Base-by-base conservation (phyloP, 1,139 yeast genomes). In the Magnusiomyces paraingens region DNA sequence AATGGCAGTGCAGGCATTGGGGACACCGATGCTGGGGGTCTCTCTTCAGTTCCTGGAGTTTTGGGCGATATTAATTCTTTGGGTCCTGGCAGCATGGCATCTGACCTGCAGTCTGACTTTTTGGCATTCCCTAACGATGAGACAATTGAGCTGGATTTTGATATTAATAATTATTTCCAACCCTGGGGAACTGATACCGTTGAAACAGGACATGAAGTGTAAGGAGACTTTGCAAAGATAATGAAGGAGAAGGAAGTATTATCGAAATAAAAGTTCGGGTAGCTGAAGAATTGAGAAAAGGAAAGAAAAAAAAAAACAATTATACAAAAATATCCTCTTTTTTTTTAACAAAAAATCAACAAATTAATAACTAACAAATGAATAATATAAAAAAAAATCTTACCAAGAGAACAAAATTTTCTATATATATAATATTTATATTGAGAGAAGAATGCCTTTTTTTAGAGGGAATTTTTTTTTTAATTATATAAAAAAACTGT, bases 131-230 rank as follows among this genome's bases (percentile, higher is more conserved):
- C n/a, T 8, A 39, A 38, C 10, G 22, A 20, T 39, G 50, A 20
- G 5, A 38, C 29, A 14, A 20, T 41, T 22, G 50, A 47, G 6
- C 6, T 47, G 8, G 50, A 47, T 17, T 47, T 47, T 47, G 50
- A 47, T 20, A 15, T 41, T 10, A 41, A 41, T 20, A 41, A 12
- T 12, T 41, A 18, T 20, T 41, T 41, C 10, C 36, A 38, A 20
- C 15, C 22, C 3, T 17, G 36, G 20, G 22, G 50, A 35, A 22
- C 14, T 5, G 50, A 47, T 47, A 6, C 44, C 11, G 36, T 47
- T 38, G 50, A 47, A 35, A 39, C 43, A 12, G 43, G 44, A 11
- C 17, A 43, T 22, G 47, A 43, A 10, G 12, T 40, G 22, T 40
- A 40, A 15, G 20, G 12, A 4, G 4, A 3, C 5, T 40, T 40